A percentile compares a stretch with the other conserved stretches of the same genome.
Conservation (phyloP, 148 eudicot genomes). For the Selenicereus undatus region DNA sequence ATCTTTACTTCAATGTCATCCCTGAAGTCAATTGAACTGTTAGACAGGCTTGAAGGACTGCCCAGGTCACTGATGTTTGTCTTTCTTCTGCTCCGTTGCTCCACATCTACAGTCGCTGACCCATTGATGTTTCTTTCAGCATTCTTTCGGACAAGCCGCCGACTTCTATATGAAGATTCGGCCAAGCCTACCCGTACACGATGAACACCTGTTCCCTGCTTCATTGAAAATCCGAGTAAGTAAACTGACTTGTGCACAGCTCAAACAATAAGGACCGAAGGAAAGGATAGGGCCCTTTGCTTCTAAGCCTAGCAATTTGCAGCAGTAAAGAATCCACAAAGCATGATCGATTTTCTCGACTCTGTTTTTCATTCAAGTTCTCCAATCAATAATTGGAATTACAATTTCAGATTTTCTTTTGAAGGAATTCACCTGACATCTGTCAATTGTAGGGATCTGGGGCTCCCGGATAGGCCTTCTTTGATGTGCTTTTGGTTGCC, state of each 20-base stretch:
- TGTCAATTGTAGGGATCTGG: conserved; percentile 13
- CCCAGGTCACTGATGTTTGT: conserved; percentile 18
- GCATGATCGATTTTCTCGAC: background rate
- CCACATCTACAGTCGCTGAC: conserved; percentile 24
- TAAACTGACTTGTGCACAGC: conserved; percentile 30
- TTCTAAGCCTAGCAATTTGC: background rate
- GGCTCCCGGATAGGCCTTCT: conserved; percentile 20
- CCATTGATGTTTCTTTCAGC: conserved; percentile 16
- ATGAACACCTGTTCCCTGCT: conserved; percentile 28
- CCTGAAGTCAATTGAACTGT: conserved; percentile 23
- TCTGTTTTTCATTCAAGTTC: background rate
- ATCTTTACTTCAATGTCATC: conserved; percentile 28
- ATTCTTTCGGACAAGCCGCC: conserved; percentile 53
- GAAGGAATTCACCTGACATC: conserved; percentile 28
- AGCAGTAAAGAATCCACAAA: background rate
- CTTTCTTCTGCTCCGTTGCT: conserved; percentile 15
- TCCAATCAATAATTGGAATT: background rate
- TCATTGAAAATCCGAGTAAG: conserved; percentile 18
- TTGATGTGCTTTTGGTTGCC: conserved; percentile 25
- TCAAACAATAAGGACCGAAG: conserved; percentile 13
- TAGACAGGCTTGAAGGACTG: conserved; percentile 23
- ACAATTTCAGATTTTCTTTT: background rate
- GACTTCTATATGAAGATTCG: conserved; percentile 39
- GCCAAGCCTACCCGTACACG: conserved; percentile 23
- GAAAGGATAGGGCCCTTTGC: conserved; percentile 4